These are phyloP conservation scores for Hemisphaericaspora nanyangensis DNA, from an alignment of 805 yeast genomes.

Conservation along the genomic window DNA sequence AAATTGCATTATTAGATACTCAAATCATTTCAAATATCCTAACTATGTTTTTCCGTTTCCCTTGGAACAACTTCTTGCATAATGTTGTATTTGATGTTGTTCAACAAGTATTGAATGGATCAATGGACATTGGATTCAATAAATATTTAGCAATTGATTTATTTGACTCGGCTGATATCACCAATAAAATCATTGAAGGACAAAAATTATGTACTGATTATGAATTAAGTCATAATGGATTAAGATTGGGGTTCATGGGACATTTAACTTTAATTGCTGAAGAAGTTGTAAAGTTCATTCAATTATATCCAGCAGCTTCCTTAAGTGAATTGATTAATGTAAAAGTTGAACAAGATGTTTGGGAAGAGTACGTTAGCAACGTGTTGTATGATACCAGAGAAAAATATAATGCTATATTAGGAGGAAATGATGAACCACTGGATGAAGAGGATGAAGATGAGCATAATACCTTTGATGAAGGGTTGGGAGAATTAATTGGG, in stretches of 20 bases:
- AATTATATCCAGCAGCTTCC: conserved; percentile 31
- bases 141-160: conserved; percentile 52
- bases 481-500: conserved; percentile 35
- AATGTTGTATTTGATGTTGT: conserved; percentile 46
- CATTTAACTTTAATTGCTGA: conserved; percentile 92
- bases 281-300: conserved; percentile 88
- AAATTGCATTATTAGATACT: conserved; percentile 40
- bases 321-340: conserved; percentile 35
- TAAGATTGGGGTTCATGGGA: conserved; percentile 93
- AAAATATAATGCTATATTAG: conserved; percentile 89
- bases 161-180: conserved; percentile 46
- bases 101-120: conserved; percentile 45
- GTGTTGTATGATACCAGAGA: conserved; percentile 86
- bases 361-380: conserved; percentile 82
- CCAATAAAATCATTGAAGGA: conserved; percentile 39
- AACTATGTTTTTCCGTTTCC: conserved; percentile 42
- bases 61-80: conserved; percentile 46
- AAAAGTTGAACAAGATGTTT: conserved; percentile 43
- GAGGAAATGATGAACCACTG: conserved; percentile 63
- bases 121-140: conserved; percentile 48
- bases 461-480: conserved; percentile 31
- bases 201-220: conserved; percentile 64
- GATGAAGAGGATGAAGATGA: conserved; percentile 25
- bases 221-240: conserved; percentile 44
- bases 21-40: conserved; percentile 40